Evolutionary conservation across 768 basidiomycete species (phyloP).

Genomic region (Mycena crocata): DNA sequence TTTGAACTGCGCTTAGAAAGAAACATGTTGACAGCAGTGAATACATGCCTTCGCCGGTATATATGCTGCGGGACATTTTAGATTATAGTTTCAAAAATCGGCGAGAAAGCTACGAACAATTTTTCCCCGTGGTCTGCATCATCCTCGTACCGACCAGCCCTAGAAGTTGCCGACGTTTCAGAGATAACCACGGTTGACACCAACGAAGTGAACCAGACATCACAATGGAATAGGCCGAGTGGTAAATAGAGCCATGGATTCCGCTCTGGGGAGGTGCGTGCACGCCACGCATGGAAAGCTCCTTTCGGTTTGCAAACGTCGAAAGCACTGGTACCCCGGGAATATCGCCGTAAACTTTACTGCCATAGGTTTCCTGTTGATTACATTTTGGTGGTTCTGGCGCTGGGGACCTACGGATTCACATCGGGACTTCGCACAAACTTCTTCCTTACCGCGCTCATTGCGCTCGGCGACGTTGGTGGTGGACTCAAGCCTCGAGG

Average conservation of each 20-base stretch:
- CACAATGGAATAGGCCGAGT: slow-evolving; percentile 53
- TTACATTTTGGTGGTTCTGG: background rate
- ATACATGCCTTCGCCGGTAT: slow-evolving; percentile 10
- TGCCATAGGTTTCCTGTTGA: slow-evolving; percentile 1
- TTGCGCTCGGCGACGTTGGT: background rate
- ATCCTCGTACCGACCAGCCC: slow-evolving; percentile 55
- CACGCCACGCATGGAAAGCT: slow-evolving; percentile 42
- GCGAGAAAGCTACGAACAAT: slow-evolving; percentile 41
- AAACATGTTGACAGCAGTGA: background rate
- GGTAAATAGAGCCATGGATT: slow-evolving; percentile 49
- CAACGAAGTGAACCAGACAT: slow-evolving; percentile 35
- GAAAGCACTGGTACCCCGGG: slow-evolving; percentile 34
- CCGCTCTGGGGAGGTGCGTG: slow-evolving; percentile 50
- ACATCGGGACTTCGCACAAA: background rate
- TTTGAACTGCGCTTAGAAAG: background rate
- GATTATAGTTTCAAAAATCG: background rate
- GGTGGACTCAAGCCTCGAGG: background rate
- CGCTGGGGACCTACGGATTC: slow-evolving; percentile 10
- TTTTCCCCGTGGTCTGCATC: slow-evolving; percentile 50
- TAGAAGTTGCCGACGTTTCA: background rate
- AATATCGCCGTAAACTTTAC: slow-evolving; percentile 46
- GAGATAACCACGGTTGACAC: background rate
- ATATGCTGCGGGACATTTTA: background rate
- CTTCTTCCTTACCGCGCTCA: background rate
- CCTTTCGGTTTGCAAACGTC: slow-evolving; percentile 37